Conservation (phyloP, 768 basidiomycete species). For the Mycena rebaudengoi region DNA sequence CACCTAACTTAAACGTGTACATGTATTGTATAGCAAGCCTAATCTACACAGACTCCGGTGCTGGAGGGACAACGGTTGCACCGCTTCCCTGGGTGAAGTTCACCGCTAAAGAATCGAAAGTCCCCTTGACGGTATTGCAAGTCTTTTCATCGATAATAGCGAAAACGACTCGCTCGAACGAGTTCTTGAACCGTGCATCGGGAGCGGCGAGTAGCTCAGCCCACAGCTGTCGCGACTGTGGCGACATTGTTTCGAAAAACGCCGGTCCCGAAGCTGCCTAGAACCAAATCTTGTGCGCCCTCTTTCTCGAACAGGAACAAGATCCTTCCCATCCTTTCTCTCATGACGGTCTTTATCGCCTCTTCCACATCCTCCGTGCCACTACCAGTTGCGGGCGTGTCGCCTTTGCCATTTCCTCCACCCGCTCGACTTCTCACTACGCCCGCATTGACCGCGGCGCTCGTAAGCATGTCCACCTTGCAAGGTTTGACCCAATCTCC, state of each 20-base stretch:
- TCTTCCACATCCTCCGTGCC: slow-evolving; percentile 39
- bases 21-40: no score
- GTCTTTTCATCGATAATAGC: slow-evolving; percentile 67
- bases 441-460: slow-evolving; percentile 66
- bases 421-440: slow-evolving; percentile 44
- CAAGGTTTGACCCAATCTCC: slow-evolving; percentile 56
- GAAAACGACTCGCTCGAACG: slow-evolving; percentile 72
- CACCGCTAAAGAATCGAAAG: slow-evolving; percentile 22
- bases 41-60: no score
- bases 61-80: no score
- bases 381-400: not conserved
- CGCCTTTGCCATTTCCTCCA: not conserved
- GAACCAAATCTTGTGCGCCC: slow-evolving; percentile 65
- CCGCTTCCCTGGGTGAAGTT: slow-evolving; percentile 16
- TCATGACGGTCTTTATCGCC: slow-evolving; percentile 65
- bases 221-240: slow-evolving; percentile 70
- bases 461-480: slow-evolving; percentile 57
- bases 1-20: no score
- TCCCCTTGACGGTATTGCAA: slow-evolving; percentile 39
- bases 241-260: slow-evolving; percentile 74
- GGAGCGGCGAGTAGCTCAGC: slow-evolving; percentile 61
- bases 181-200: slow-evolving; percentile 60
- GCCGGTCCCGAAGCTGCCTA: slow-evolving; percentile 84
- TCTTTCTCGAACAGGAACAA: slow-evolving; percentile 70
- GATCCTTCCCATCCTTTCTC: slow-evolving; percentile 75